phyloP scores from a whole-genome alignment of 345 rosid species.

The Eutrema japonicum region DNA sequence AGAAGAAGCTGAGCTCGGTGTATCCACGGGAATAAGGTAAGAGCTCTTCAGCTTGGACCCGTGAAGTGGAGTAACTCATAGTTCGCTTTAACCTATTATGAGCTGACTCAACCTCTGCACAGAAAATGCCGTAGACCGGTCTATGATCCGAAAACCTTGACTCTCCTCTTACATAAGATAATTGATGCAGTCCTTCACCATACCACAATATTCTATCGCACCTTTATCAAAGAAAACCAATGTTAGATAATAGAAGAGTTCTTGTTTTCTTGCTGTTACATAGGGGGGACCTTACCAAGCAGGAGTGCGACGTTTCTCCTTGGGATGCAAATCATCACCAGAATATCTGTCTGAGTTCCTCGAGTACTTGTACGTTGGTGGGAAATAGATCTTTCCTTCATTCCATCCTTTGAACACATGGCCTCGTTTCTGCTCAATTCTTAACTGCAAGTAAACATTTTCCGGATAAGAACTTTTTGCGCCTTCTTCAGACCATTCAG shows the following conservation, averaged over 20 bases:
- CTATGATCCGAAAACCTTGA: conserved; percentile 97
- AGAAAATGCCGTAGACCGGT: conserved; percentile 93
- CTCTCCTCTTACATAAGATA: conserved; percentile 92
- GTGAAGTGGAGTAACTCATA: conserved; percentile 75
- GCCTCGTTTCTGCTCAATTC: conserved; percentile 87
- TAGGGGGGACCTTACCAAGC: conserved; percentile 70
- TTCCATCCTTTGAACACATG: conserved; percentile 88
- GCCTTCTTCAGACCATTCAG: neutral
- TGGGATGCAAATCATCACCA: conserved; percentile 88
- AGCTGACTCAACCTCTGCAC: conserved; percentile 91
- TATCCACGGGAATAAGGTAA: conserved; percentile 91
- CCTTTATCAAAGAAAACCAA: conserved; percentile 49
- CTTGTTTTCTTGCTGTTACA: conserved; percentile 9
- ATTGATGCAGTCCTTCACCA: conserved; percentile 94
- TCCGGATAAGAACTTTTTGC: conserved; percentile 5
- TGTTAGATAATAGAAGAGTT: conserved; percentile 22
- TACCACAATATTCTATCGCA: conserved; percentile 96
- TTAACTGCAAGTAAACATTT: conserved; percentile 55
- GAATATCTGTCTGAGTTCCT: conserved; percentile 98
- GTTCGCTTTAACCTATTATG: conserved; percentile 78
- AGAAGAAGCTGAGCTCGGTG: conserved; percentile 95
- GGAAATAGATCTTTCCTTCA: conserved; percentile 95
- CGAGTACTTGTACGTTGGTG: conserved; percentile 96
- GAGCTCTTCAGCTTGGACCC: conserved; percentile 93
- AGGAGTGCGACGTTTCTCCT: conserved; percentile 97